Base-by-base conservation (phyloP, 2,329 filamentous ascomycete genomes). In the Pseudopyrenochaeta lycopersici region DNA sequence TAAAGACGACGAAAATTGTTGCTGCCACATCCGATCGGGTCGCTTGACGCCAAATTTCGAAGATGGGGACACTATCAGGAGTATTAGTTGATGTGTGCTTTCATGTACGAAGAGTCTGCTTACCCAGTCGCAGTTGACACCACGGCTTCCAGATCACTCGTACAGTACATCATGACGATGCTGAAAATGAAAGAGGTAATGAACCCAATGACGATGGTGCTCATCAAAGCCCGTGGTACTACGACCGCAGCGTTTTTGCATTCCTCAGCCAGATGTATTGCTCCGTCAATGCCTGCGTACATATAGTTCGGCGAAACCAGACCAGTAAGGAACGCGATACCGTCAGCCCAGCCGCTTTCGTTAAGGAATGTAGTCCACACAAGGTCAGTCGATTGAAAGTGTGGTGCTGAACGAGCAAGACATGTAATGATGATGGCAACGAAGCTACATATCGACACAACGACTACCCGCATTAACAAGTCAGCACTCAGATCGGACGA, bases 341-440 rank as follows among this genome's bases (percentile, higher is more conserved):
- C 77, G 23, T 76, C 65, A 2, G 63, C 74, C 76, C 78, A 83
- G 4, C 70, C 75, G 3, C 80, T 80, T 10, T 64, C 49, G 49
- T 83, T 81, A n/a, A 71, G 63, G 56, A 83, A 83, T 0, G 73
- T 60, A 3, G 74, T 74, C 54, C 82, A 81, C 0, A 81, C 80
- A 1, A 73, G 71, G 18, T 72, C 58, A 2, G 58, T 30, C 1
- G 58, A 38, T 20, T 54, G 4, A 74, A 64, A 29, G 63, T 64
- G 12, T 63, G 68, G 35, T 70, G 72, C 2, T 74, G 75, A 6
- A 71, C 76, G 61, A 77, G 68, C 72, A 56, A 77, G 76, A 14
- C 83, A 67, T 1, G 78, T 72, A 12, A 82, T 77, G n/a, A 83
- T 60, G 49, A 82, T 76, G 2, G 74, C 78, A 48, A 82, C 75